Conservation (phyloP, 768 basidiomycete species). For the Leucosporidium yakuticum region DNA sequence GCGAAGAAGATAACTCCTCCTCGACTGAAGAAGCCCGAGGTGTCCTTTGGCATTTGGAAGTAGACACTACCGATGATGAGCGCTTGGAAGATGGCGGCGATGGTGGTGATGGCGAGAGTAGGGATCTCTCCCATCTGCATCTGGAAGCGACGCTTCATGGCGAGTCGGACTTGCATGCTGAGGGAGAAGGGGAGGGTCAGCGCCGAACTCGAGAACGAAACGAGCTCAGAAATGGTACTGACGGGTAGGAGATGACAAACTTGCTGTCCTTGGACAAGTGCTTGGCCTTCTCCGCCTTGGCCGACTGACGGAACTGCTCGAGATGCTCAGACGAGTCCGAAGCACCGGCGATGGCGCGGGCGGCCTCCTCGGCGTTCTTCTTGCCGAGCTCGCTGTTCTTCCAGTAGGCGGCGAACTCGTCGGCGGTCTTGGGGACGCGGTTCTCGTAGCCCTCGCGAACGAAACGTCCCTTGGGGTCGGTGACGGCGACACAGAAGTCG, state of each 20-base stretch:
- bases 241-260: slow-evolving; percentile 51
- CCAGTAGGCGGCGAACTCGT: slow-evolving; percentile 49
- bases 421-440: slow-evolving; percentile 48
- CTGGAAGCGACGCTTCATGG: slow-evolving; percentile 50
- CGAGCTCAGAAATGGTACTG: slow-evolving; percentile 42
- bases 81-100: slow-evolving; percentile 47
- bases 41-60: slow-evolving; percentile 53
- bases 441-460: slow-evolving; percentile 42
- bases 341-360: slow-evolving; percentile 40
- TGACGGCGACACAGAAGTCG: slow-evolving; percentile 45
- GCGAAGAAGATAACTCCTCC: slow-evolving; percentile 73
- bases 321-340: slow-evolving; percentile 25
- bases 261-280: slow-evolving; percentile 42
- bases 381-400: slow-evolving; percentile 44
- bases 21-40: slow-evolving; percentile 64
- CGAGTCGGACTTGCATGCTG: slow-evolving; percentile 49
- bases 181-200: slow-evolving; percentile 47
- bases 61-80: slow-evolving; percentile 59
- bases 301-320: slow-evolving; percentile 43
- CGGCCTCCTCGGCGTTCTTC: slow-evolving; percentile 36
- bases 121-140: slow-evolving; percentile 48
- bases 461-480: slow-evolving; percentile 64
- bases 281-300: slow-evolving; percentile 46
- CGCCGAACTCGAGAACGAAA: slow-evolving; percentile 46
- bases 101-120: slow-evolving; percentile 36